Evolutionary conservation across 306 rosid species (phyloP), one percentile per base, ranked within the genome.

Genomic region (Amphicarpaea edgeworthii): DNA sequence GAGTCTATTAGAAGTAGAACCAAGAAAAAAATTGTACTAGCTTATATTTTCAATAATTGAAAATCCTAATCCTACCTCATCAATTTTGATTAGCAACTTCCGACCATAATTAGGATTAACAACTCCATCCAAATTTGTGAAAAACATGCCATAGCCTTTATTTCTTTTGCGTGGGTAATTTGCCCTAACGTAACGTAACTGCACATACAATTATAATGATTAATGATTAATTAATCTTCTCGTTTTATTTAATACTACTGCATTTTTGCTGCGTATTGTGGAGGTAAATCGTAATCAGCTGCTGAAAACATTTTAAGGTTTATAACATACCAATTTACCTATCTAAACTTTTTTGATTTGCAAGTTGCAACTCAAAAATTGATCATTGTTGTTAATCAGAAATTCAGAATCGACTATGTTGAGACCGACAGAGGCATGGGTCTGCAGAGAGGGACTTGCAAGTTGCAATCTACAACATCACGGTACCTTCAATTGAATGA

Each of bases 381-480:
- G 9, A 32, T 16, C 1, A 6, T 49, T 60, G 20, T 53, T 11
- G 32, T 28, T 28, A 28, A 28, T 28, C 32, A 28, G 32, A 28
- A 28, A n/a, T 53, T 16, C 12, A 45, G 53, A 73, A 51, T 73
- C 3, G 70, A 41, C 41, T 16, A 3, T 42, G 75, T 51, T 1
- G 12, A 12, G 61, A 21, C 16, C 6, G 78, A 73, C 75, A 43
- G 16, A 28, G 16, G 16, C 28, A 45, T 61, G 81, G 16, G 16
- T 41, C 21, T 6, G 21, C 60, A 68, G 7, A 55, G 51, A 58
- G 21, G 83, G 15, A 12, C 11, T 50, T 50, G 60, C 5, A 24
- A 11, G 59, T 58, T 54, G 12, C 51, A 63, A 40, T 64, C 61
- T 19, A 68, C 8, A 34, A 41, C 45, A n/a, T 55, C 47, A 12